A percentile compares a stretch with the other conserved stretches of the same genome.
These are phyloP conservation scores for Neofusicoccum ribis DNA, from an alignment of 2,329 filamentous ascomycete genomes.

Conservation along the genomic window DNA sequence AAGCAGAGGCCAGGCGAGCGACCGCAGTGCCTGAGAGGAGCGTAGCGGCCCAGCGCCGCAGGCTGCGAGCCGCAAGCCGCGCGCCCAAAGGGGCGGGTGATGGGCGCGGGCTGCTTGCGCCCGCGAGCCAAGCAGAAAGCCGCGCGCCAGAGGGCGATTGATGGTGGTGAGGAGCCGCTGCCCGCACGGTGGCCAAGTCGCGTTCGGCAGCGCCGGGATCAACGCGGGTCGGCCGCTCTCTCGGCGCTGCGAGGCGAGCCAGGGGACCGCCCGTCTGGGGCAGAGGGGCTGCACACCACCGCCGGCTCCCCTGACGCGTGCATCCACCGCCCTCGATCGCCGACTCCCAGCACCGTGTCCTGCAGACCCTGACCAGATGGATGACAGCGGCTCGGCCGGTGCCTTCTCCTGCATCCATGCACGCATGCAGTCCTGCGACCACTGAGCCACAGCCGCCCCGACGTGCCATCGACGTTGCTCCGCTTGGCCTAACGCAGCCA, in stretches of 20 bases:
- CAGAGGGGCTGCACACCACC: background rate
- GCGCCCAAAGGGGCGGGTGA: background rate
- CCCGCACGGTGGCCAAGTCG: background rate
- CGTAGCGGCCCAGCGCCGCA: background rate
- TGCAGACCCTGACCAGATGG: background rate
- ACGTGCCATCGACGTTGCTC: background rate
- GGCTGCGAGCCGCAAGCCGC: background rate
- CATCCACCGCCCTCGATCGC: background rate
- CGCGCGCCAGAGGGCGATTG: background rate
- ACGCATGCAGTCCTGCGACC: background rate
- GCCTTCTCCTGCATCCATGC: background rate
- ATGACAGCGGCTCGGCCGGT: too few species aligned
- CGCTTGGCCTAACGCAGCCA: background rate
- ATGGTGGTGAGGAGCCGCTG: background rate
- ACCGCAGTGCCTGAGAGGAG: background rate
- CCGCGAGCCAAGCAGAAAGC: background rate
- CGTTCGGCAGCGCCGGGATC: background rate
- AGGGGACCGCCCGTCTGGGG: background rate
- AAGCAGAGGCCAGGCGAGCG: background rate
- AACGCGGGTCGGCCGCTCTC: background rate
- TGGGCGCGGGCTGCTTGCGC: too few species aligned
- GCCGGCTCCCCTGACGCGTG: background rate
- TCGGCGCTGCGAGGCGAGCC: background rate
- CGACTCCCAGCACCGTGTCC: background rate
- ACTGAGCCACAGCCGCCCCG: background rate